Evolutionary conservation across 2,329 filamentous ascomycete species (phyloP).

Genomic region (Talaromyces sp.): DNA sequence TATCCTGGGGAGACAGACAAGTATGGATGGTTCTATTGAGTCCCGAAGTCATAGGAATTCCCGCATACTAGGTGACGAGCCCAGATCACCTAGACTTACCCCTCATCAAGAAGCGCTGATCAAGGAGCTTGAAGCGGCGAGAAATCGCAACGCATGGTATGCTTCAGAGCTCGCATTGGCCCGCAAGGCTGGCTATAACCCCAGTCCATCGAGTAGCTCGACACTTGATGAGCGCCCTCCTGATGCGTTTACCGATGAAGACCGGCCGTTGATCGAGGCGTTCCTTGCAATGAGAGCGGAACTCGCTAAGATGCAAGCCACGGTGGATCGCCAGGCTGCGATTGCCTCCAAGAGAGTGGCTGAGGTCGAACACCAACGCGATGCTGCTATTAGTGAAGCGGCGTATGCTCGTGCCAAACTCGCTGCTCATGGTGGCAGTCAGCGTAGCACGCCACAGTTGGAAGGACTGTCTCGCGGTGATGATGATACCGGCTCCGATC

Average conservation of each 20-base stretch:
- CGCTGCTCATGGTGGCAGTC: constrained; percentile 73
- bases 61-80: constrained; percentile 41
- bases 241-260: constrained; percentile 85
- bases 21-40: constrained; percentile 41
- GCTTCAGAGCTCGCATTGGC: constrained; percentile 91
- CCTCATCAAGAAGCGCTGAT: constrained; percentile 61
- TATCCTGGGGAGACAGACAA: constrained; percentile 40
- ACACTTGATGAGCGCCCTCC: constrained; percentile 71
- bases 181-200: constrained; percentile 80
- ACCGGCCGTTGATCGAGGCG: constrained; percentile 87
- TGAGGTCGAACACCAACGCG: constrained; percentile 89
- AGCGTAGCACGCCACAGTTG: constrained; percentile 54
- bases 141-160: constrained; percentile 93
- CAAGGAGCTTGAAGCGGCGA: constrained; percentile 80
- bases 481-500: constrained; percentile 58
- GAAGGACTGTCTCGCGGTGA: constrained; percentile 53
- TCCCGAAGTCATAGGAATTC: constrained; percentile 39
- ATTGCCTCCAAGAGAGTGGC: constrained; percentile 85
- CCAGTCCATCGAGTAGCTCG: constrained; percentile 66
- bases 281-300: constrained; percentile 88
- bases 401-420: constrained; percentile 92
- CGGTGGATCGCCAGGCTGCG: constrained; percentile 83
- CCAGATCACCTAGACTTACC: constrained; percentile 44
- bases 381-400: constrained; percentile 90
- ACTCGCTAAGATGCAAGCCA: constrained; percentile 80